Base-by-base conservation (phyloP, 2,329 filamentous ascomycete species). In the Botrytis pseudocinerea region DNA sequence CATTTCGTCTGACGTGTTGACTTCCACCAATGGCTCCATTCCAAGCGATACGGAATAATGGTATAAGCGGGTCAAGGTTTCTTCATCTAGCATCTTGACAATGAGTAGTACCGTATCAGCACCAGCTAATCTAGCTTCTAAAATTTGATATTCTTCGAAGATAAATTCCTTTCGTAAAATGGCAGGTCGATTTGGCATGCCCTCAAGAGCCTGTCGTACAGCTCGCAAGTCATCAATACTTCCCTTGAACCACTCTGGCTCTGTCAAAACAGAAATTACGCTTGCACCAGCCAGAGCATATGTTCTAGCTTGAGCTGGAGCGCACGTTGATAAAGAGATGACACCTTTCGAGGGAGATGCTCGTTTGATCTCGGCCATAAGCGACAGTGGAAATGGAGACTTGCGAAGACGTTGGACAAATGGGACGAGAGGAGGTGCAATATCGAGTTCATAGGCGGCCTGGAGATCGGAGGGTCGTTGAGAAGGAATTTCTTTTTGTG, bases 181-280 rank as follows among this genome's bases (percentile, higher is more conserved):
- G 2, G 95, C 97, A 4, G 96, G 97, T 70, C 96, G 89, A 81
- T 98, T 97, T 1, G 93, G 91, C 91, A 99, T 94, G 20, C 92
- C 92, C 78, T 94, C 90, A n/a, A 99, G 85, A 66, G 93, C 94
- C 82, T 95, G 93, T 62, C 96, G 90, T 44, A 98, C 96, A 48
- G 92, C 90, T 74, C 93, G 90, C 71, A 99, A 85, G 81, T 99
- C 96, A 73, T 99, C 95, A 74, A 99, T 95, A 82, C 92, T 97
- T 65, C 96, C 96, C 84, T 98, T 98, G 86, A 99, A 99, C 96
- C 96, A 99, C 80, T 98, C 93, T 0, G 97, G 96, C 83, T 99
- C 96, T 0, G 96, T 99, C 64, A 99, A 88, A n/a, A 99, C 96
- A 1, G 96, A 98, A 77, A 99, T 99, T 57, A 97, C 94, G 81